Evolutionary conservation across 805 yeast species (phyloP).

Genomic region (Lipomyces kockii): DNA sequence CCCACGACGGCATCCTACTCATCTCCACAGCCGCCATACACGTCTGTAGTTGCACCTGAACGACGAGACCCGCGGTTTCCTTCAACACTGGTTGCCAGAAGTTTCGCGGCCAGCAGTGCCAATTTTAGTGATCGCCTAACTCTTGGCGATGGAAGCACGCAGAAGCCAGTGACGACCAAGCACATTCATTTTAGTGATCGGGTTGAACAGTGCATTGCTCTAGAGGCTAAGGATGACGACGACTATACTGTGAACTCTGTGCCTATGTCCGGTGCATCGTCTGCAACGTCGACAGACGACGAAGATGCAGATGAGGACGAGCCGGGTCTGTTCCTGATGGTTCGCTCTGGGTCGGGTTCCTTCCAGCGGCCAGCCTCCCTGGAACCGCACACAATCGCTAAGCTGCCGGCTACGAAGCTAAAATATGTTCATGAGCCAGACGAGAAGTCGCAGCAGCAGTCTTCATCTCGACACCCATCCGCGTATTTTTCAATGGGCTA

Average conservation of each 20-base stretch:
- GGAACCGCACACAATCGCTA: slow-evolving; percentile 64
- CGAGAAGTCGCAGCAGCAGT: slow-evolving; percentile 11
- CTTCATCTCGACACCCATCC: slow-evolving; percentile 2
- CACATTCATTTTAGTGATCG: slow-evolving; percentile 92
- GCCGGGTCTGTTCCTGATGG: slow-evolving; percentile 70
- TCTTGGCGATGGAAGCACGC: slow-evolving; percentile 4
- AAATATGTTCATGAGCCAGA: slow-evolving; percentile 66
- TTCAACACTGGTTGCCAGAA: slow-evolving; percentile 21
- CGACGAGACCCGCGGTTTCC: slow-evolving; percentile 32
- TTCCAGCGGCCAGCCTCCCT: slow-evolving; percentile 39
- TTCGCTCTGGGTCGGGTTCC: slow-evolving; percentile 48
- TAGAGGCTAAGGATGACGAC: slow-evolving; percentile 51
- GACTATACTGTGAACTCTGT: slow-evolving; percentile 15
- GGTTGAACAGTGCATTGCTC: slow-evolving; percentile 91
- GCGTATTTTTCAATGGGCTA: slow-evolving; percentile 30
- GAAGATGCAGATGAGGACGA: slow-evolving; percentile 62
- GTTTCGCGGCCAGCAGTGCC: slow-evolving; percentile 31
- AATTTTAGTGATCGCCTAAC: slow-evolving; percentile 32
- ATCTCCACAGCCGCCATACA: slow-evolving; percentile 6
- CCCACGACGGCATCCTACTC: slow-evolving; percentile 32
- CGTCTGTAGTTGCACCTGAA: slow-evolving; percentile 8
- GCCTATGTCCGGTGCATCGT: slow-evolving; percentile 6
- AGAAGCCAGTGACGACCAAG: slow-evolving; percentile 43
- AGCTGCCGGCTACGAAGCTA: slow-evolving; percentile 83
- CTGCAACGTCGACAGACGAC: slow-evolving; percentile 36